Evolutionary conservation across 2,329 filamentous ascomycete genomes (phyloP).

Genomic region (Cytospora leucostoma): DNA sequence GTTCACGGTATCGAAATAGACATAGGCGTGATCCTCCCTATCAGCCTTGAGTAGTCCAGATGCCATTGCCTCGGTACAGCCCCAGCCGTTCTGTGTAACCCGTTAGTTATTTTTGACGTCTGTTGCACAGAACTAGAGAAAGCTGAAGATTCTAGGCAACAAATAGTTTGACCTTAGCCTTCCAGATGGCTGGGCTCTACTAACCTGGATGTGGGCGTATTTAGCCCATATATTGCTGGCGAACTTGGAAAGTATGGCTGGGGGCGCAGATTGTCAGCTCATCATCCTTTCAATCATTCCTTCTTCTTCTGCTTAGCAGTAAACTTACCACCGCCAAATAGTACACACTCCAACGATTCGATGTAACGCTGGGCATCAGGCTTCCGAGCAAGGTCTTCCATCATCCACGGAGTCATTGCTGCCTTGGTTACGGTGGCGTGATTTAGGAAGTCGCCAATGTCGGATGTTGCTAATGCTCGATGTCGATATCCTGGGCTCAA

Average conservation of each 20-base stretch:
- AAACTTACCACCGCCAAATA: conserved; percentile 23
- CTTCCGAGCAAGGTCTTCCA: conserved; percentile 29
- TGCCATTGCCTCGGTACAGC: conserved; percentile 26
- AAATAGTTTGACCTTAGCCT: not conserved
- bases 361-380: conserved; percentile 25
- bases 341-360: conserved; percentile 5
- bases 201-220: conserved; percentile 18
- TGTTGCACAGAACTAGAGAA: too few species aligned
- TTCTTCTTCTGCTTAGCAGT: too few species aligned
- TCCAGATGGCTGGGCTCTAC: not conserved
- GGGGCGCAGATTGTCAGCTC: conserved; percentile 1
- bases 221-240: conserved; percentile 20
- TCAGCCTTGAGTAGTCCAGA: conserved; percentile 20
- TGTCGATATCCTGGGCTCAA: conserved; percentile 29
- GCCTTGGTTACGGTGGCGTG: conserved; percentile 25
- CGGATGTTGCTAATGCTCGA: conserved; percentile 22
- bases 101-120: not conserved
- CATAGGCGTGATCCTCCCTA: conserved; percentile 28
- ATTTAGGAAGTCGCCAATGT: conserved; percentile 27
- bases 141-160: not conserved
- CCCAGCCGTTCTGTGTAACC: conserved; percentile 26
- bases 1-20: conserved; percentile 29
- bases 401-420: conserved; percentile 29
- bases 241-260: conserved; percentile 20
- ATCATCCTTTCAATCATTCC: not conserved